Base-by-base conservation (phyloP, 2,329 filamentous ascomycete genomes). In the Colletotrichum truncatum region DNA sequence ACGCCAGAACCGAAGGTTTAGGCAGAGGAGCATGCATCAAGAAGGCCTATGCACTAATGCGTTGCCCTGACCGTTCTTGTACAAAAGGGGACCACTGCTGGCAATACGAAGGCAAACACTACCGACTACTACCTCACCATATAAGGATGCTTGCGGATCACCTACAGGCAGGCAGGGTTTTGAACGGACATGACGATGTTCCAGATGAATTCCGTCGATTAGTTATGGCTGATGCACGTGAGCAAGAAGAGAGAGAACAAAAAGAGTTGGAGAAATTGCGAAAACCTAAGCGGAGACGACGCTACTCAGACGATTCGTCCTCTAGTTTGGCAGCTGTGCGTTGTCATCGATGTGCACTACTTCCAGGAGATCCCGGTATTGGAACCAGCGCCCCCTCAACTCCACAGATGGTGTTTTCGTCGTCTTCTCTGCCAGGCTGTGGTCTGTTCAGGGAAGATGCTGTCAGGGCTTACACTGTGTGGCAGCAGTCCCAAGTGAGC, bases 111-210 rank as follows among this genome's bases (percentile, higher is more conserved):
- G 51, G 60, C 1, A 16, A 56, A 53, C 55, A 64, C 55, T 57
- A 48, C 12, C 61, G 34, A 30, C 61, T 51, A 14, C 32, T 39
- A 36, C 66, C 46, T 26, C 52, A 68, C 39, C 48, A 68, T 28
- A 48, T 68, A 18, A 68, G 49, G 53, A 68, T 68, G 46, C 63
- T 68, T 14, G 53, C 66, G 48, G 66, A 68, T 60, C 48, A 68
- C 36, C 49, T 68, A 48, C 54, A 66, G 26, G 48, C 49, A 48
- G 59, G 53, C 45, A 66, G 63, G 23, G 41, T 36, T 39, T 32
- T 66, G 11, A 51, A 68, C 10, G 49, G 54, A 34, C 58, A 68
- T 8, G 63, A 68, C 12, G 58, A 68, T 61, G 54, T 67, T 43
- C 63, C 41, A 6, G 58, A 64, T 9, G 56, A 43, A 4, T 67